Conservation (phyloP, 352 stramenopile species). For the Phytophthora pinifolia region DNA sequence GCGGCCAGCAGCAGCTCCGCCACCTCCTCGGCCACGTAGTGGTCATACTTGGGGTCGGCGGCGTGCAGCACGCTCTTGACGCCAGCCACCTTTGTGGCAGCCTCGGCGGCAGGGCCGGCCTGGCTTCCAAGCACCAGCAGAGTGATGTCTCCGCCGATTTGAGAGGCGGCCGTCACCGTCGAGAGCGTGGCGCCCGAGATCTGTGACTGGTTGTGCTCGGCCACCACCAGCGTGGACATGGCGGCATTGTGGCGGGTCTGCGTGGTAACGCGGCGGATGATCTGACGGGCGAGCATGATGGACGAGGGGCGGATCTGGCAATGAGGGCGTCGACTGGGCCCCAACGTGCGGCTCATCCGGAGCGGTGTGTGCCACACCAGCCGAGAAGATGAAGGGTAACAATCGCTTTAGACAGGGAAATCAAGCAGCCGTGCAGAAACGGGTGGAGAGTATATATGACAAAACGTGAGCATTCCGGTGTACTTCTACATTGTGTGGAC, state of each 20-base stretch:
- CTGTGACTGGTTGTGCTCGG: slow-evolving; percentile 81
- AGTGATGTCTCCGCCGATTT: slow-evolving; percentile 84
- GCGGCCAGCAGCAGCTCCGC: slow-evolving; percentile 71
- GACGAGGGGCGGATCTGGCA: slow-evolving; percentile 26
- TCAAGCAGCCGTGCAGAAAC: too few species aligned
- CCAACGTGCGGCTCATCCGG: too few species aligned
- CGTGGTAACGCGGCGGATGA: slow-evolving; percentile 51
- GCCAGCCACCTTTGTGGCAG: slow-evolving; percentile 76
- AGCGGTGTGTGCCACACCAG: too few species aligned
- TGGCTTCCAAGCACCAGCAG: slow-evolving; percentile 75
- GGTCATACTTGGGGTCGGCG: slow-evolving; percentile 86
- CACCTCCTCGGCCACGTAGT: slow-evolving; percentile 88
- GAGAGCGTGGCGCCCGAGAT: slow-evolving; percentile 77
- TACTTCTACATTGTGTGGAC: too few species aligned
- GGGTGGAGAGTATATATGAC: too few species aligned
- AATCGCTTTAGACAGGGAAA: background rate
- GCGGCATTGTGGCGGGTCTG: slow-evolving; percentile 26
- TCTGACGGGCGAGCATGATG: slow-evolving; percentile 46
- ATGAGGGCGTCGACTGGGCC: slow-evolving; percentile 3
- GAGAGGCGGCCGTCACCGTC: slow-evolving; percentile 82
- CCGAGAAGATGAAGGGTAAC: too few species aligned
- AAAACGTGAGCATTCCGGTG: too few species aligned
- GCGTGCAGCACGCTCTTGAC: slow-evolving; percentile 85
- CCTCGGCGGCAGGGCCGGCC: slow-evolving; percentile 51
- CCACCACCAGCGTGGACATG: slow-evolving; percentile 86